Conservation (phyloP, 805 yeast species). For the Sugiyamaella qingdaonensis region DNA sequence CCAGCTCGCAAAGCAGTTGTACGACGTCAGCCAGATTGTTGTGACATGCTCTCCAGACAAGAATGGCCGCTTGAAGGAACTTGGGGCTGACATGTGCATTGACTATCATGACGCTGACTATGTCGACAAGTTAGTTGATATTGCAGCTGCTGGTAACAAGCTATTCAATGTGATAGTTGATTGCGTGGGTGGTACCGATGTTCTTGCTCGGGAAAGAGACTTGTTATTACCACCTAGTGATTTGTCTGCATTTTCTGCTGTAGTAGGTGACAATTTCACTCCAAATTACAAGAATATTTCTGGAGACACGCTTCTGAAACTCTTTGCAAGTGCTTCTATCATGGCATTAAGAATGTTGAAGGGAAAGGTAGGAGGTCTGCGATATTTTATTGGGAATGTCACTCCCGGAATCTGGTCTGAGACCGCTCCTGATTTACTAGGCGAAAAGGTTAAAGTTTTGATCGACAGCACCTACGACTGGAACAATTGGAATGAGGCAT, state of each 20-base stretch:
- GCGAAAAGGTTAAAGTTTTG: conserved; percentile 41
- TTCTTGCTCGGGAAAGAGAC: conserved; percentile 41
- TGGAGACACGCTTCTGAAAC: not conserved
- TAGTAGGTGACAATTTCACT: conserved; percentile 48
- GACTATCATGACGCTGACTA: conserved; percentile 41
- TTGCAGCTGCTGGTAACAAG: conserved; percentile 27
- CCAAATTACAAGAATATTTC: not conserved
- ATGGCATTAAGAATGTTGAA: not conserved
- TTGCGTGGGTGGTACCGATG: conserved; percentile 55
- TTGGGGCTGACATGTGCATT: conserved; percentile 58
- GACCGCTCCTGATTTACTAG: conserved; percentile 43
- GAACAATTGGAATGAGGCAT: conserved; percentile 48
- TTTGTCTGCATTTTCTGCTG: conserved; percentile 48
- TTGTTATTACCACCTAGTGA: conserved; percentile 41
- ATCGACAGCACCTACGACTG: conserved; percentile 54
- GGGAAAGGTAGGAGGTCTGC: not conserved
- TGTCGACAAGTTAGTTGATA: conserved; percentile 12
- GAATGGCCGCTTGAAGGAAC: conserved; percentile 37
- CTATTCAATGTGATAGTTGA: conserved; percentile 62
- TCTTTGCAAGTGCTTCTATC: not conserved
- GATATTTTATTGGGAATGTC: not conserved
- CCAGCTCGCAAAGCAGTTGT: conserved; percentile 51
- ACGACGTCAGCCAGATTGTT: conserved; percentile 48
- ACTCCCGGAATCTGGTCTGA: not conserved
- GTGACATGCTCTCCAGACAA: conserved; percentile 53